Base-by-base conservation (phyloP, 805 yeast species). In the Wickerhamomyces sydowiorum region DNA sequence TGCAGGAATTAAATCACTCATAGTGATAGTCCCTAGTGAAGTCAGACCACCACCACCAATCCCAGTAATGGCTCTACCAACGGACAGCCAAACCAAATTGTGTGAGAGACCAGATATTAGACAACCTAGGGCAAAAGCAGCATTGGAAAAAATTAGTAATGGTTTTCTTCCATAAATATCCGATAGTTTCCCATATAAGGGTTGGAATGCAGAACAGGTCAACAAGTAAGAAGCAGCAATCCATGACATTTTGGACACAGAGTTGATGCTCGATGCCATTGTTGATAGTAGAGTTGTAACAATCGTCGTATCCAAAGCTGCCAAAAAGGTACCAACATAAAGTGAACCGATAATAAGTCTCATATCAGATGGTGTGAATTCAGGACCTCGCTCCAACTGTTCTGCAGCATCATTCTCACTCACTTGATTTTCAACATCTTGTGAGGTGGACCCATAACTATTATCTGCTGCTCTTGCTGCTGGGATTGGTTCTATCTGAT, bases 21-120 rank as follows among this genome's bases (percentile, higher is more conserved):
- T 70, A 2, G 89, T 73, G 48, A 86, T 82, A 2, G 91, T 80
- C 13, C 84, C 74, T 42, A 86, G 61, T 0, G 88, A 68, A 27
- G 82, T 76, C 55, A 86, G 70, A 0, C 96, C 96, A 8, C 95
- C 90, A n/a, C 95, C 95, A 13, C 95, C 96, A 41, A 83, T 72
- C 6, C 96, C 96, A 6, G 91, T 78, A 38, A 86, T 66, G 51
- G 84, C 75, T 51, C 86, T 65, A 3, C 83, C 83, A n/a, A 73
- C 41, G 48, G 73, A 54, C 54, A 76, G 50, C 0, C 52, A 50
- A 8, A 46, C 22, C 9, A 60, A 45, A 5, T 44, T 28, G 19
- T 44, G 47, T 7, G 59, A 48, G 4, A 43, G 28, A 6, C 66
- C 69, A 33, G 74, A 70, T 18, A 73, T 48, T 23, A 65, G 47